Conservation (phyloP, 2,329 filamentous ascomycete species). For the Colletotrichum sp. region DNA sequence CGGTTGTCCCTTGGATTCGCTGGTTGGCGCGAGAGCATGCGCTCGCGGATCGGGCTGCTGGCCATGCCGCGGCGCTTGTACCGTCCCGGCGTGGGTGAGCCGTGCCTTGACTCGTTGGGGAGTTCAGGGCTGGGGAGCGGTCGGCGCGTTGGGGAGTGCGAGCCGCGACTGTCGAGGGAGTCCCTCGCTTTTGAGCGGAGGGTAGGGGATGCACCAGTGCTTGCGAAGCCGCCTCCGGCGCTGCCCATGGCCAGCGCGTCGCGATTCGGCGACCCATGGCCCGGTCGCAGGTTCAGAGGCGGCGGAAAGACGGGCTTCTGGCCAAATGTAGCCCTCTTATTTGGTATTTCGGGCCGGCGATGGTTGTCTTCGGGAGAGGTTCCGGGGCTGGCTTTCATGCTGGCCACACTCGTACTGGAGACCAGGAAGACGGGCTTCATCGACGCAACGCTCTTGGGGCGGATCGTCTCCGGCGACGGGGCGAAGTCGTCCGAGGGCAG, state of each 20-base stretch:
- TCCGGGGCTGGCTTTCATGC: slow-evolving; percentile 18
- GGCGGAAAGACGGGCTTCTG: slow-evolving; percentile 15
- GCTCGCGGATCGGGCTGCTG: not conserved
- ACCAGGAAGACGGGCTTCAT: slow-evolving; percentile 20
- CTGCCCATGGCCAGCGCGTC: not conserved
- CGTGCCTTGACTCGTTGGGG: not conserved
- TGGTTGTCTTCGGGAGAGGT: slow-evolving; percentile 17
- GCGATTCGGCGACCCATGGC: not conserved
- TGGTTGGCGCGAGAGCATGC: not conserved
- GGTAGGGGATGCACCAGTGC: not conserved
- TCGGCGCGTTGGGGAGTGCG: not conserved
- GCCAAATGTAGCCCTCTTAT: slow-evolving; percentile 1
- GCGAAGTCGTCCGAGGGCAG: not conserved
- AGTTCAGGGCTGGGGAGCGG: not conserved
- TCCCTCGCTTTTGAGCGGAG: not conserved
- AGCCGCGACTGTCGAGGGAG: not conserved
- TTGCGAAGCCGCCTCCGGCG: not conserved
- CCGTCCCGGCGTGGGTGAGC: slow-evolving; percentile 1
- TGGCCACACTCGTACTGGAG: slow-evolving; percentile 12
- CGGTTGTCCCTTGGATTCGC: not conserved
- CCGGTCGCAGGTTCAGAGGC: slow-evolving; percentile 5
- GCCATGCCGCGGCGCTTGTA: not conserved
- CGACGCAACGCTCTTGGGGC: slow-evolving; percentile 17
- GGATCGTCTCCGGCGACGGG: not conserved
- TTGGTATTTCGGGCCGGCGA: not conserved